These are phyloP conservation scores for Lachancea sp. DNA, from an alignment of 805 yeast genomes.

Conservation along the genomic window DNA sequence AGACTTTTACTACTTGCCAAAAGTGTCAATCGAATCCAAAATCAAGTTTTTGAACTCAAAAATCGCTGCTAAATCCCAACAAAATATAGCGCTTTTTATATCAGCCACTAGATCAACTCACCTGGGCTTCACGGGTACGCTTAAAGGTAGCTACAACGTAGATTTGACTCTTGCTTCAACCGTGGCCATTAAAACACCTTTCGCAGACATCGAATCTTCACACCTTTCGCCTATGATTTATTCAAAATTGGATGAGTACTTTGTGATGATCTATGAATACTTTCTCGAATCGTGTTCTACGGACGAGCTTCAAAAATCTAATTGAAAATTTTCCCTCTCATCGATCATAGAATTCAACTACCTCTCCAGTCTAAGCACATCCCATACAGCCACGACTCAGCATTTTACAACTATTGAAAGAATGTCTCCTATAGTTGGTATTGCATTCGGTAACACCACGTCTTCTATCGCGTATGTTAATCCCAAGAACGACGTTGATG, in stretches of 20 bases:
- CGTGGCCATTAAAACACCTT: background rate
- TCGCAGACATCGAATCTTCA: background rate
- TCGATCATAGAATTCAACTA: conserved; percentile 2
- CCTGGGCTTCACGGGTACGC: too few species aligned
- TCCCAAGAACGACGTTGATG: conserved; percentile 76
- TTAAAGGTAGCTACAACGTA: too few species aligned
- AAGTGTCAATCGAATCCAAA: too few species aligned
- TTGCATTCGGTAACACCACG: conserved; percentile 93
- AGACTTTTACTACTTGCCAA: background rate
- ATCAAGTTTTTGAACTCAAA: too few species aligned
- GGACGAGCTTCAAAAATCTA: background rate
- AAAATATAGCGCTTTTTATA: too few species aligned
- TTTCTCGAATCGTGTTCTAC: background rate
- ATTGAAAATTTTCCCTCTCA: conserved; percentile 8
- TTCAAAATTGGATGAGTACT: background rate
- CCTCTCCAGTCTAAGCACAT: background rate
- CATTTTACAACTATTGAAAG: conserved; percentile 7
- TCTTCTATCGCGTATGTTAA: conserved; percentile 93
- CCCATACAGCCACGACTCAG: background rate
- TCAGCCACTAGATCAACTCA: too few species aligned
- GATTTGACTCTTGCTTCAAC: too few species aligned
- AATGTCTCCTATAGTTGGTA: conserved; percentile 68
- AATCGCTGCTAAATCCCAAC: too few species aligned
- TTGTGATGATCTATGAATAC: background rate
- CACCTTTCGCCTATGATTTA: background rate